These are phyloP conservation scores for Populus tremula DNA, from an alignment of 345 rosid genomes.

Conservation along the genomic window DNA sequence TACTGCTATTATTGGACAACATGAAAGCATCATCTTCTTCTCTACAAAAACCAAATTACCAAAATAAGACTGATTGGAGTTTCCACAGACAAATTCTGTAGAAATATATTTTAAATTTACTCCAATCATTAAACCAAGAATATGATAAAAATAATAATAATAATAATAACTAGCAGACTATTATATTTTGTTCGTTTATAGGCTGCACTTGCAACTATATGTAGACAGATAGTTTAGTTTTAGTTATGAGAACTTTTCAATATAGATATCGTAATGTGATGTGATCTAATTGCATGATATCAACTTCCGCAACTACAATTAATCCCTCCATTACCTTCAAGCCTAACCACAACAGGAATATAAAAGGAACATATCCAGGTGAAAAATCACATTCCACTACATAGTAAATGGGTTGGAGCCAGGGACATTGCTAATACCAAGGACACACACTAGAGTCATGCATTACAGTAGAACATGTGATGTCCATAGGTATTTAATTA, in stretches of 20 bases:
- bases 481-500: not conserved
- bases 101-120: too few species aligned
- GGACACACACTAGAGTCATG: not conserved
- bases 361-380: too few species aligned
- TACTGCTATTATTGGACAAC: not conserved
- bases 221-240: not conserved
- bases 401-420: not conserved
- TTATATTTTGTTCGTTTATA: too few species aligned
- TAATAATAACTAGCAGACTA: too few species aligned
- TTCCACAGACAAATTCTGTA: too few species aligned
- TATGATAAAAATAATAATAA: too few species aligned
- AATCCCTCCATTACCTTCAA: too few species aligned
- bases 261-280: not conserved
- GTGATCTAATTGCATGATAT: too few species aligned
- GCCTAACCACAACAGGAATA: too few species aligned
- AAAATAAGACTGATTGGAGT: not conserved
- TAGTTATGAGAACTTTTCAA: not conserved
- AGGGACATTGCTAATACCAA: not conserved
- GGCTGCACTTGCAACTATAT: not conserved
- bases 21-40: not conserved
- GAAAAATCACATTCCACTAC: not conserved
- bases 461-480: not conserved
- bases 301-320: too few species aligned
- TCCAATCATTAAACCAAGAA: not conserved
- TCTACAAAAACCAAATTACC: not conserved